phyloP scores from a whole-genome alignment of 352 stramenopile species.

The Pythium coloratum region DNA sequence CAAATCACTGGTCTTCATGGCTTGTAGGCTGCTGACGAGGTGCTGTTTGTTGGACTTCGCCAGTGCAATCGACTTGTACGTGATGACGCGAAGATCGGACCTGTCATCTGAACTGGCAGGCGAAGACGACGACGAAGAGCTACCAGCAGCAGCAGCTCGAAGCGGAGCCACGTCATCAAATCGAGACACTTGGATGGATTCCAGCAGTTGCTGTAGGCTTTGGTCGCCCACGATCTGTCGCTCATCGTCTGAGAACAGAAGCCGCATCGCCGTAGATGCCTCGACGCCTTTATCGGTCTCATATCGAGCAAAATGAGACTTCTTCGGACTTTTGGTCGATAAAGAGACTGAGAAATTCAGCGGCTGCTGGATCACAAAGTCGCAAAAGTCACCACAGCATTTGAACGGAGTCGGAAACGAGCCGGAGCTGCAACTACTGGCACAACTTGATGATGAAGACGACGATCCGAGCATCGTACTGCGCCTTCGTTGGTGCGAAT shows the following conservation, averaged over 20 bases:
- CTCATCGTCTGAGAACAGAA: slow-evolving; percentile 59
- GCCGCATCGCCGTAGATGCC: slow-evolving; percentile 36
- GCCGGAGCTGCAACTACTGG: slow-evolving; percentile 11
- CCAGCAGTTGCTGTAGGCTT: slow-evolving; percentile 38
- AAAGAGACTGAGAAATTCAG: neutral
- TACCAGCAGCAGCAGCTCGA: neutral
- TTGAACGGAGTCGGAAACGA: slow-evolving; percentile 75
- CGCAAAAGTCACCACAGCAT: slow-evolving; percentile 76
- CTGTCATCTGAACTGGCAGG: neutral
- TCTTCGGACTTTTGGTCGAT: slow-evolving; percentile 1
- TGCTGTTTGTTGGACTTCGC: slow-evolving; percentile 61
- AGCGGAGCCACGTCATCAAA: slow-evolving; percentile 13
- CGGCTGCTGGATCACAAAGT: slow-evolving; percentile 43
- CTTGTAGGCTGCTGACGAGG: slow-evolving; percentile 24
- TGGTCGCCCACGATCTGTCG: slow-evolving; percentile 37
- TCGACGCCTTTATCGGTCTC: slow-evolving; percentile 21
- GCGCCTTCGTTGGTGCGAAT: slow-evolving; percentile 1
- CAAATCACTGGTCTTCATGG: neutral
- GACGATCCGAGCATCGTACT: slow-evolving; percentile 13
- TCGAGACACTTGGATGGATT: slow-evolving; percentile 36
- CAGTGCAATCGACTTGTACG: slow-evolving; percentile 79
- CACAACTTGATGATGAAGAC: slow-evolving; percentile 5
- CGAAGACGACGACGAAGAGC: neutral
- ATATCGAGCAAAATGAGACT: slow-evolving; percentile 15
- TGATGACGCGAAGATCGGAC: slow-evolving; percentile 53